Percentiles rank a stretch among this genome's conserved stretches.
Evolutionary conservation across 2,329 filamentous ascomycete genomes (phyloP).

Genomic region (Pezicula radicicola): DNA sequence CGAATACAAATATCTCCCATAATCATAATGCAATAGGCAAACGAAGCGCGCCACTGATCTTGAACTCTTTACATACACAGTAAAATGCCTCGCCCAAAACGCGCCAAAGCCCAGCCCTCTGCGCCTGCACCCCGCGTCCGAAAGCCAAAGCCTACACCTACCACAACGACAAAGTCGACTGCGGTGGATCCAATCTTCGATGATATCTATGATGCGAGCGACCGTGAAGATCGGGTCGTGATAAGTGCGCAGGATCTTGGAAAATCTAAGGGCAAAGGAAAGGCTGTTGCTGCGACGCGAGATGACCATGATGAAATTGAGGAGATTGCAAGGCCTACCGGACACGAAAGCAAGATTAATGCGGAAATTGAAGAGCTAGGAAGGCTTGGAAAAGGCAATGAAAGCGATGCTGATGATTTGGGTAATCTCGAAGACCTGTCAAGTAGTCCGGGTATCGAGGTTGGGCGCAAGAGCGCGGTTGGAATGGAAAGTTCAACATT

Average conservation of each 20-base stretch:
- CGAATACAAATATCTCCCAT: not conserved
- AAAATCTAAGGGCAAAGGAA: constrained; percentile 16
- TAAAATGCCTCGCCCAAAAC: constrained; percentile 31
- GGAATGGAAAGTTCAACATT: constrained; percentile 32
- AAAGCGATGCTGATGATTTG: constrained; percentile 11
- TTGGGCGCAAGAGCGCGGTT: constrained; percentile 20
- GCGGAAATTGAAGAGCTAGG: not conserved
- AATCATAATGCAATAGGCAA: not conserved
- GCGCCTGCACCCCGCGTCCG: constrained; percentile 18
- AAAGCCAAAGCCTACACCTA: constrained; percentile 10
- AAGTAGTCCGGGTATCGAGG: constrained; percentile 26
- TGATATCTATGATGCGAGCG: constrained; percentile 29
- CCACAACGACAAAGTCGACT: constrained; percentile 2
- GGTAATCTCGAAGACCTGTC: constrained; percentile 7
- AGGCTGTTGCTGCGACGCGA: constrained; percentile 5
- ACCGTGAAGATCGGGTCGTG: constrained; percentile 16
- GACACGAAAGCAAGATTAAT: not conserved
- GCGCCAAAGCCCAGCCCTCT: constrained; percentile 28
- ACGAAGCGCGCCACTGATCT: not conserved
- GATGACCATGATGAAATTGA: not conserved
- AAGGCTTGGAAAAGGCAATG: not conserved
- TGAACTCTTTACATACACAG: not conserved
- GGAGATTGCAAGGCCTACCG: too few species aligned
- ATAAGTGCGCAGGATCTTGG: constrained; percentile 12
- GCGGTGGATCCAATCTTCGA: constrained; percentile 14